Conservation (phyloP, 495 filamentous ascomycete species). For the Neurospora sp. region DNA sequence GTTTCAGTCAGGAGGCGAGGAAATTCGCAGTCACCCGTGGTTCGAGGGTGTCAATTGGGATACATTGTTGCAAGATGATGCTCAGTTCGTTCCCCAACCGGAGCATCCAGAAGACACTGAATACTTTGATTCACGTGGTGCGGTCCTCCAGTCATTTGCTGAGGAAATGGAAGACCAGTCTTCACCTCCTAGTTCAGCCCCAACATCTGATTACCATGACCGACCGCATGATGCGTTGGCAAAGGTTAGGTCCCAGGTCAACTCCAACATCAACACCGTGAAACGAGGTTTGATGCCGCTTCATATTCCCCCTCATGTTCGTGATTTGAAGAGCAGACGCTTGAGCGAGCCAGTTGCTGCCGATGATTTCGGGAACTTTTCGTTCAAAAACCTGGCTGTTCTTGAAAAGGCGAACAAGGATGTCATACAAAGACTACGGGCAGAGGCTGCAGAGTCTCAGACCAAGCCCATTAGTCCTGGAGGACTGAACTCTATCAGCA, state of each 20-base stretch:
- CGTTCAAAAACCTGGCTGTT: conserved; percentile 95
- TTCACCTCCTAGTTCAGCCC: conserved; percentile 56
- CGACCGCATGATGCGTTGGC: conserved; percentile 92
- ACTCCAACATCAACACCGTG: conserved; percentile 66
- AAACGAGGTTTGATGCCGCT: conserved; percentile 90
- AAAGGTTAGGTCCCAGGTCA: conserved; percentile 77
- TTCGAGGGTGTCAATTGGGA: conserved; percentile 85
- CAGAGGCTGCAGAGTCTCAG: conserved; percentile 70
- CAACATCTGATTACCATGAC: conserved; percentile 62
- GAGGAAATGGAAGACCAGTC: conserved; percentile 89
- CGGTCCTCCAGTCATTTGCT: conserved; percentile 77
- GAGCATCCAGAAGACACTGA: conserved; percentile 97
- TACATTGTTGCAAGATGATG: conserved; percentile 79
- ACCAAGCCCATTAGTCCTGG: conserved; percentile 38
- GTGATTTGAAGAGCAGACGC: conserved; percentile 73
- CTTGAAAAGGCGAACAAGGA: conserved; percentile 98
- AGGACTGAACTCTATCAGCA: conserved; percentile 27
- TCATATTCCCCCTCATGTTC: conserved; percentile 92
- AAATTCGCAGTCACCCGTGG: conserved; percentile 85
- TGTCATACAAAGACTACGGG: conserved; percentile 87
- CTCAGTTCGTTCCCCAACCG: conserved; percentile 85
- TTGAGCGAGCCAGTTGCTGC: conserved; percentile 80
- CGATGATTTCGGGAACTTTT: conserved; percentile 93
- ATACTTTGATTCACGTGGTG: conserved; percentile 90
- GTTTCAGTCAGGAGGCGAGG: conserved; percentile 69